These are phyloP conservation scores for Scedosporium minutisporum DNA, from an alignment of 2,329 filamentous ascomycete genomes.

Conservation along the genomic window DNA sequence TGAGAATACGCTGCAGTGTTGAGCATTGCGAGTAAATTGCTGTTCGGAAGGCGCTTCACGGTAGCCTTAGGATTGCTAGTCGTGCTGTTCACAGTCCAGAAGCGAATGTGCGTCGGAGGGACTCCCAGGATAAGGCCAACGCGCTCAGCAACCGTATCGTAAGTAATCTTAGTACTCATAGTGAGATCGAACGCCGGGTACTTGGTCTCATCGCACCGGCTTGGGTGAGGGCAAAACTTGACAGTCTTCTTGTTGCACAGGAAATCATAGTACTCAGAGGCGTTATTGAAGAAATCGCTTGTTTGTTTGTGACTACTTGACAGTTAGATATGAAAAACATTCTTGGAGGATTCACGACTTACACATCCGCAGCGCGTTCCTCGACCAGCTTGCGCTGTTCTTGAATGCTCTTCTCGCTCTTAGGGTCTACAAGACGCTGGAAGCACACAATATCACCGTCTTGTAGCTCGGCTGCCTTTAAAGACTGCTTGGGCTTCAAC, in stretches of 20 bases:
- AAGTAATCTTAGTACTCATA: conserved; percentile 79
- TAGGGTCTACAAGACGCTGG: conserved; percentile 53
- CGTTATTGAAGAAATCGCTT: conserved; percentile 55
- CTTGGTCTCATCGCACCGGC: conserved; percentile 42
- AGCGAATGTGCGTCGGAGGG: conserved; percentile 78
- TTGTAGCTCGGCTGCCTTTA: conserved; percentile 87
- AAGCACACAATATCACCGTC: conserved; percentile 97
- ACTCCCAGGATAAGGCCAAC: conserved; percentile 70
- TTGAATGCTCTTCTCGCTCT: conserved; percentile 16
- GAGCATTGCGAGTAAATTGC: conserved; percentile 71
- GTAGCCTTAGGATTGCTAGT: conserved; percentile 68
- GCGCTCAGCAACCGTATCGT: conserved; percentile 77
- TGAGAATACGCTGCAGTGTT: conserved; percentile 55
- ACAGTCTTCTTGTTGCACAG: conserved; percentile 75
- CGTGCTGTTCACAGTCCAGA: conserved; percentile 73
- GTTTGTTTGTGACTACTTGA: conserved; percentile 4
- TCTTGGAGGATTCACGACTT: background rate
- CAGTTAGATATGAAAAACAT: background rate
- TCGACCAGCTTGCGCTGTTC: background rate
- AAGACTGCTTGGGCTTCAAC: conserved; percentile 81
- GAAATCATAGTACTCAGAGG: conserved; percentile 86
- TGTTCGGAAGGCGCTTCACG: conserved; percentile 62
- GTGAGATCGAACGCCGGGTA: conserved; percentile 64
- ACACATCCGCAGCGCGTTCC: conserved; percentile 1
- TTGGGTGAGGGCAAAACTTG: conserved; percentile 62